Evolutionary conservation across 164 flowering plant genomes (phyloP), one percentile per base, ranked within the genome.

Genomic region (Taxillus chinensis): DNA sequence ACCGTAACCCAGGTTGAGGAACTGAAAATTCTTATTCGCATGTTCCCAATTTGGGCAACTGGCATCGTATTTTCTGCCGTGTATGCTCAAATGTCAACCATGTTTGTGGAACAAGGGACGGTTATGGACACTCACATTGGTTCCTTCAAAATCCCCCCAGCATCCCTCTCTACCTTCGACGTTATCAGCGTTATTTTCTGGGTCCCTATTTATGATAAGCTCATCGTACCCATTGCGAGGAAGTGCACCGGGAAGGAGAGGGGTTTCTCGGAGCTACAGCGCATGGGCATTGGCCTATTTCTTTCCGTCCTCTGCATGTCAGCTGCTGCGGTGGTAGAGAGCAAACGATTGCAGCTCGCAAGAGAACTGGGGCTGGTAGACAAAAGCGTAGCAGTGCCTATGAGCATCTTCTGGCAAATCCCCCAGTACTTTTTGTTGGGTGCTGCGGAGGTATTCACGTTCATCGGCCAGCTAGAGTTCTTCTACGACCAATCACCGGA

Each of bases 21-120:
- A 68, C 60, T 90, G 62, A 90, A 90, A 67, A 88, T 87, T 61
- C 70, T 90, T 70, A 75, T 88, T 57, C 87, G 91, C 41, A 87
- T 90, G 97, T 83, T 90, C 63, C 97, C 97, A 39, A 82, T 90
- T 50, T 90, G 97, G 93, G 92, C 93, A 40, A 82, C 91, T 11
- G 86, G 86, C 15, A 90, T 90, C 59, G 82, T 85, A 51, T 90
- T 90, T 64, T 74, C 92, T 55, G 84, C 93, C 53, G 97, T 88
- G 39, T 85, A 90, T 67, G 88, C 95, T 51, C 92, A 90, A 70
- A 85, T 88, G 90, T 82, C 88, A 8, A 86, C 97, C 16, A 75
- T 90, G 89, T 88, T 86, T 64, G 91, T 90, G 41, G 93, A 82
- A 56, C 97, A 90, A 75, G 97, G 95, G 54, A 80, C 56, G 78